Base-by-base conservation (phyloP, 2,329 filamentous ascomycete species). In the Endoconidiophora polonica region DNA sequence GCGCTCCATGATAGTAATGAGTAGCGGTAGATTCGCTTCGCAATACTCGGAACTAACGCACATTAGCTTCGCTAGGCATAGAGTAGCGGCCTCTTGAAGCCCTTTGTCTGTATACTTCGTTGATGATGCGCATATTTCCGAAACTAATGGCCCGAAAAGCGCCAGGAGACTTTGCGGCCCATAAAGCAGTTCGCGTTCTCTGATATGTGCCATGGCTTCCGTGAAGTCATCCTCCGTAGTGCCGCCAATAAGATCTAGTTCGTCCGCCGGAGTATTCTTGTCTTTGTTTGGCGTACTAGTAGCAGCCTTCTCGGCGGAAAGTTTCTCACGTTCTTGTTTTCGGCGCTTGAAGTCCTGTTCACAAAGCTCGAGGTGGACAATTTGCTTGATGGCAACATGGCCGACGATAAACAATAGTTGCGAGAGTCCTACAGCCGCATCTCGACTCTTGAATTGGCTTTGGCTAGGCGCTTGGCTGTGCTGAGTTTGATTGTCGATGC, bases 51-150 rank as follows among this genome's bases (percentile, higher is more conserved):
- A 82, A 58, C 86, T 94, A 40, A 98, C 88, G 60, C 93, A 98
- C 93, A 98, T 98, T 54, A 98, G 77, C 69, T 98, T 98, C 3
- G 90, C 90, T 60, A 98, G 75, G 61, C 91, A 98, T 6, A 98
- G 70, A 0, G 91, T 94, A 9, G 91, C 88, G 39, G 93, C 86
- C 20, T 87, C 86, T 65, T 98, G 91, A 9, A 98, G 76, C 51
- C 86, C 86, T 55, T 83, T 81, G 65, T 95, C 87, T 51, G 81
- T 79, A 66, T 96, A 96, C 1, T 81, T 80, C 4, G 87, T 94
- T 65, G 94, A 96, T 65, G 93, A 93, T 56, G 84, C 82, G 66
- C 91, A 96, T 52, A 98, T 86, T 61, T 98, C 91, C 9, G 84
- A 80, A 3, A 94, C 91, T 50, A 98, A 68, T 5, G 88, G 87